phyloP scores from a whole-genome alignment of 1,139 yeast genomes.

The Candida glucosophila region DNA sequence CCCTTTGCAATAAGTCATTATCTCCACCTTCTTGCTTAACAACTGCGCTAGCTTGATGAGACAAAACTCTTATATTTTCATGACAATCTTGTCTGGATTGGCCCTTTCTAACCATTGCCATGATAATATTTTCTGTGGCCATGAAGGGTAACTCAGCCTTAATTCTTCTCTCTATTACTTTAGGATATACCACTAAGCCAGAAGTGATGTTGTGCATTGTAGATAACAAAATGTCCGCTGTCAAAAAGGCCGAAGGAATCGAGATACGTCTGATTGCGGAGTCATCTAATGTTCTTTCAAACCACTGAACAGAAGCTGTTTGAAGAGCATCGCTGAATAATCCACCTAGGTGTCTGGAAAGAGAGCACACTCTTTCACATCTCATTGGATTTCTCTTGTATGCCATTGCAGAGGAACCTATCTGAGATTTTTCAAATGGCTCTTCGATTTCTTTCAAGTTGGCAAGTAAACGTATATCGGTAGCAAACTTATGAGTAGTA shows the following conservation, averaged over 20 bases:
- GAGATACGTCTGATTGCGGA: slow-evolving; percentile 97
- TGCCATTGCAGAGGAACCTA: slow-evolving; percentile 98
- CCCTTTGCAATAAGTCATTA: slow-evolving; percentile 88
- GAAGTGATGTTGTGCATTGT: slow-evolving; percentile 87
- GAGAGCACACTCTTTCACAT: slow-evolving; percentile 96
- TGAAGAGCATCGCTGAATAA: slow-evolving; percentile 88
- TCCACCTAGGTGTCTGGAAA: slow-evolving; percentile 91
- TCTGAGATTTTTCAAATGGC: slow-evolving; percentile 96
- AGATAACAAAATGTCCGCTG: slow-evolving; percentile 87
- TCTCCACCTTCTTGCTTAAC: slow-evolving; percentile 99
- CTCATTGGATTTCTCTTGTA: slow-evolving; percentile 99
- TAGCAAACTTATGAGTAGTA: slow-evolving; percentile 94
- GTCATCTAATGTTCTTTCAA: slow-evolving; percentile 97
- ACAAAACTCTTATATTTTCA: slow-evolving; percentile 92
- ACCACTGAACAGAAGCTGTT: slow-evolving; percentile 98
- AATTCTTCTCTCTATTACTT: slow-evolving; percentile 96
- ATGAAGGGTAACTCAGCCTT: slow-evolving; percentile 92
- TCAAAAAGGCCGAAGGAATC: slow-evolving; percentile 90
- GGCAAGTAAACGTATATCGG: slow-evolving; percentile 92
- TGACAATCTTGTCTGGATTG: slow-evolving; percentile 98
- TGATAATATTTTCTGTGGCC: slow-evolving; percentile 98
- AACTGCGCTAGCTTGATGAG: slow-evolving; percentile 95
- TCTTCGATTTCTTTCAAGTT: slow-evolving; percentile 96
- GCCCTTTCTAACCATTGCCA: slow-evolving; percentile 99
- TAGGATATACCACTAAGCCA: slow-evolving; percentile 95